Evolutionary conservation across 2,329 filamentous ascomycete species (phyloP).

Genomic region (Pestalotiopsis sp.): DNA sequence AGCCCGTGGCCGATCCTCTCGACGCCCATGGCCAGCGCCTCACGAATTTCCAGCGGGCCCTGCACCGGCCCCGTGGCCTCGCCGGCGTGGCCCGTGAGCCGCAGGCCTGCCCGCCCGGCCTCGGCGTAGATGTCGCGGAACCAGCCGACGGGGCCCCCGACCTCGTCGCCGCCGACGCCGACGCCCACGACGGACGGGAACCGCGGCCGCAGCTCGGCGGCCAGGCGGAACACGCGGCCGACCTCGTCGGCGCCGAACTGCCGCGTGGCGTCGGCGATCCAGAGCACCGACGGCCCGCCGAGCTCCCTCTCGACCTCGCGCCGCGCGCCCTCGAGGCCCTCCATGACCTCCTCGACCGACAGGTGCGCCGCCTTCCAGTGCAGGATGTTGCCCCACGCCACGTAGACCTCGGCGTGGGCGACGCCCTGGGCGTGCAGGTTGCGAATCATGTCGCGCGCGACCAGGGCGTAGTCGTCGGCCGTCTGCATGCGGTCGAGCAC

Average conservation of each 20-base stretch:
- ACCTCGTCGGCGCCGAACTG: constrained; percentile 15
- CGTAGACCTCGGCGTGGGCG: constrained; percentile 17
- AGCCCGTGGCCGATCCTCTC: constrained; percentile 19
- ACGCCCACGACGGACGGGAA: constrained; percentile 18
- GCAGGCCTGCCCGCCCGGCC: constrained; percentile 14
- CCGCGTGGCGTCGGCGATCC: constrained; percentile 16
- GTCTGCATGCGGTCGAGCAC: constrained; percentile 16
- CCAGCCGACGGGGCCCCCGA: constrained; percentile 12
- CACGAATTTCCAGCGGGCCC: constrained; percentile 16
- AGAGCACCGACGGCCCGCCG: constrained; percentile 11
- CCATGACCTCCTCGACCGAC: constrained; percentile 17
- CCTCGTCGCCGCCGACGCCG: constrained; percentile 17
- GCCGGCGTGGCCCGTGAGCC: constrained; percentile 18
- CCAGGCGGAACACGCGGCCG: constrained; percentile 13
- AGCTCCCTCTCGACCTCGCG: constrained; percentile 5
- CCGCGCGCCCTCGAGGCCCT: constrained; percentile 13
- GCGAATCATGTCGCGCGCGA: constrained; percentile 15
- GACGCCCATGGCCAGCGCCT: constrained; percentile 14
- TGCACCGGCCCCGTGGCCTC: constrained; percentile 16
- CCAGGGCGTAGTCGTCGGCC: constrained; percentile 16
- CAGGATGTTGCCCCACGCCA: constrained; percentile 19
- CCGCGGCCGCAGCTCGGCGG: constrained; percentile 11
- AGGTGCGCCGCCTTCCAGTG: constrained; percentile 15
- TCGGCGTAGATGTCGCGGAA: constrained; percentile 17
- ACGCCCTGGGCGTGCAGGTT: constrained; percentile 15